Percentiles rank a stretch among this genome's conserved stretches.
Evolutionary conservation across 768 basidiomycete genomes (phyloP).

Genomic region (Hypholoma sublateritium): DNA sequence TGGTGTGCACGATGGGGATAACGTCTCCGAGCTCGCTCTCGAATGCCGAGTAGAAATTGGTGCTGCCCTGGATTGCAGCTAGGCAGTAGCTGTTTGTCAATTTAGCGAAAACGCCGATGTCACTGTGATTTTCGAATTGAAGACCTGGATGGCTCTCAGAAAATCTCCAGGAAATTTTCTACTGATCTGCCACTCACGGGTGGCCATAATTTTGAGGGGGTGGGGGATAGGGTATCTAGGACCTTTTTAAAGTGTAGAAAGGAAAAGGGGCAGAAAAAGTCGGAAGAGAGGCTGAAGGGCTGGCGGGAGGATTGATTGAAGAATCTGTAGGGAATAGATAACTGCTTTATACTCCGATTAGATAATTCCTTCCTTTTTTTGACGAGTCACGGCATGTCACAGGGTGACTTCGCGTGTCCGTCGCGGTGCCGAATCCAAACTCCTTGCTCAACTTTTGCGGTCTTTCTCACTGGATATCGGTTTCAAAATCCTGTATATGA

Average conservation of each 20-base stretch:
- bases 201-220: slow-evolving; percentile 38
- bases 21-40: slow-evolving; percentile 88
- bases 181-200: slow-evolving; percentile 35
- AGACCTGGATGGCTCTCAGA: slow-evolving; percentile 52
- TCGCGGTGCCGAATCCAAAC: slow-evolving; percentile 8
- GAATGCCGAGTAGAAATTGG: slow-evolving; percentile 98
- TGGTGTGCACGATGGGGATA: slow-evolving; percentile 94
- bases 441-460: background rate
- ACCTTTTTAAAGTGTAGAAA: background rate
- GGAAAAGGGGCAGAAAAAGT: slow-evolving; percentile 4
- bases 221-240: slow-evolving; percentile 1
- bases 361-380: slow-evolving; percentile 18
- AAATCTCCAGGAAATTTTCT: background rate
- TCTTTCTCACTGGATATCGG: background rate
- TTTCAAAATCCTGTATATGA: background rate
- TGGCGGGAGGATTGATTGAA: slow-evolving; percentile 8
- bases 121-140: slow-evolving; percentile 93
- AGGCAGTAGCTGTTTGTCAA: slow-evolving; percentile 99
- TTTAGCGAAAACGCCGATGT: slow-evolving; percentile 96
- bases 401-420: slow-evolving; percentile 14
- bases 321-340: slow-evolving; percentile 8
- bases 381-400: slow-evolving; percentile 27
- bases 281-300: background rate
- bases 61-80: slow-evolving; percentile 87
- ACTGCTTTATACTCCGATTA: slow-evolving; percentile 22